Percentiles rank a stretch among this genome's conserved stretches.
These are phyloP conservation scores for Boletus rubropictus DNA, from an alignment of 768 basidiomycete genomes.

Conservation along the genomic window DNA sequence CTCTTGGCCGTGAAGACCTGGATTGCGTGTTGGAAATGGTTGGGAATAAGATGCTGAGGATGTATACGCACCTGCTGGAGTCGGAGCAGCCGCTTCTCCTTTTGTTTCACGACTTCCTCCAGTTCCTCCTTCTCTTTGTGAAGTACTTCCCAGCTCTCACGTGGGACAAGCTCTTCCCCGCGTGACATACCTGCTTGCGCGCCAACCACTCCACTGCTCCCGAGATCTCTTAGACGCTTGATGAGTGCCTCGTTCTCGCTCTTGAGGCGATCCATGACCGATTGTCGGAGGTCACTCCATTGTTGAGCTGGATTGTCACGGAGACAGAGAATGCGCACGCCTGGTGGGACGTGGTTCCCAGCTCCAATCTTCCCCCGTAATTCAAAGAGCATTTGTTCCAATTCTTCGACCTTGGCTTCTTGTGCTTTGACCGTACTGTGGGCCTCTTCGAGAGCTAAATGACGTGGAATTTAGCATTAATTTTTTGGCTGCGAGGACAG, in stretches of 20 bases:
- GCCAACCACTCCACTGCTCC: conserved; percentile 34
- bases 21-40: not conserved
- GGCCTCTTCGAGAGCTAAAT: conserved; percentile 41
- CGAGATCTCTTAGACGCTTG: conserved; percentile 56
- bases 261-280: conserved; percentile 68
- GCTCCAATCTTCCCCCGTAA: conserved; percentile 69
- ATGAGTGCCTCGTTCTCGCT: conserved; percentile 82
- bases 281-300: conserved; percentile 72
- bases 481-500: not conserved
- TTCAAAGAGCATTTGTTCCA: conserved; percentile 77
- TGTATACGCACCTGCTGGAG: conserved; percentile 70
- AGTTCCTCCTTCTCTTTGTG: conserved; percentile 65
- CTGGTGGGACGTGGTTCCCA: conserved; percentile 70
- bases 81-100: conserved; percentile 73
- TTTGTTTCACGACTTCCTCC: conserved; percentile 59
- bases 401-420: conserved; percentile 53
- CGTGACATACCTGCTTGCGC: conserved; percentile 13
- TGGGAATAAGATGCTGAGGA: not conserved
- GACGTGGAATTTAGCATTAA: not conserved
- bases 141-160: conserved; percentile 73
- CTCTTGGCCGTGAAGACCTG: conserved; percentile 82
- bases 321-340: conserved; percentile 62
- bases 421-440: conserved; percentile 34
- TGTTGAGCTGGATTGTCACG: conserved; percentile 77
- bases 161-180: conserved; percentile 49